phyloP scores from a whole-genome alignment of 192 early-diverging fungal species.

The Coemansia sp. region DNA sequence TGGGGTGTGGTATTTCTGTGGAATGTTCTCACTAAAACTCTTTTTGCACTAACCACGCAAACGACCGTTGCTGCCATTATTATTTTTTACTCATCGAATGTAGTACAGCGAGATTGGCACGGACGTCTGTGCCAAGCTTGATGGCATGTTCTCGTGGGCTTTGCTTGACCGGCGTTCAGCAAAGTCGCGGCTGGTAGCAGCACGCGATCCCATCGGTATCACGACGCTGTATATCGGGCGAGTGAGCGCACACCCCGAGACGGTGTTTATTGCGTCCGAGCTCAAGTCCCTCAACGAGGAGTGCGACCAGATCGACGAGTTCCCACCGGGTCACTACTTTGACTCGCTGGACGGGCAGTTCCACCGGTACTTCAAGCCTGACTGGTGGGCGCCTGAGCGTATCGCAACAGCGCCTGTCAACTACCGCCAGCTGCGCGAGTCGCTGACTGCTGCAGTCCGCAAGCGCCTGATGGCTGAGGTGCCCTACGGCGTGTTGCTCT shows the following conservation, averaged over 20 bases:
- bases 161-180: slow-evolving; percentile 78
- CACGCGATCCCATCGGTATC: slow-evolving; percentile 97
- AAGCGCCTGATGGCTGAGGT: slow-evolving; percentile 99
- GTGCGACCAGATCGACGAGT: slow-evolving; percentile 95
- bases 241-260: slow-evolving; percentile 78
- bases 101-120: slow-evolving; percentile 85
- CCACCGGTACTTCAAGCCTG: slow-evolving; percentile 87
- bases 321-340: slow-evolving; percentile 97
- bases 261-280: slow-evolving; percentile 92
- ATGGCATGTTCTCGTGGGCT: slow-evolving; percentile 97
- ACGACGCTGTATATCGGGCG: slow-evolving; percentile 97
- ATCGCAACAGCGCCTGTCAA: slow-evolving; percentile 42
- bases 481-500: slow-evolving; percentile 95
- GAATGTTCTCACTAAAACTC: background rate
- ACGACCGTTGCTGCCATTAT: background rate
- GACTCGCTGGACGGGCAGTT: slow-evolving; percentile 77
- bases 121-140: slow-evolving; percentile 84
- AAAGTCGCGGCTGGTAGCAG: slow-evolving; percentile 84
- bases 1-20: background rate
- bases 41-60: slow-evolving; percentile 2
- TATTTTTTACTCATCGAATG: slow-evolving; percentile 17
- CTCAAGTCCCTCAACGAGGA: slow-evolving; percentile 97
- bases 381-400: slow-evolving; percentile 76
- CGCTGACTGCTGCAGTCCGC: slow-evolving; percentile 86
- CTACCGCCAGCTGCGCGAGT: slow-evolving; percentile 76